These are phyloP conservation scores for Hymenotorrendiella dingleyae DNA, from an alignment of 2,329 filamentous ascomycete species.

Conservation along the genomic window DNA sequence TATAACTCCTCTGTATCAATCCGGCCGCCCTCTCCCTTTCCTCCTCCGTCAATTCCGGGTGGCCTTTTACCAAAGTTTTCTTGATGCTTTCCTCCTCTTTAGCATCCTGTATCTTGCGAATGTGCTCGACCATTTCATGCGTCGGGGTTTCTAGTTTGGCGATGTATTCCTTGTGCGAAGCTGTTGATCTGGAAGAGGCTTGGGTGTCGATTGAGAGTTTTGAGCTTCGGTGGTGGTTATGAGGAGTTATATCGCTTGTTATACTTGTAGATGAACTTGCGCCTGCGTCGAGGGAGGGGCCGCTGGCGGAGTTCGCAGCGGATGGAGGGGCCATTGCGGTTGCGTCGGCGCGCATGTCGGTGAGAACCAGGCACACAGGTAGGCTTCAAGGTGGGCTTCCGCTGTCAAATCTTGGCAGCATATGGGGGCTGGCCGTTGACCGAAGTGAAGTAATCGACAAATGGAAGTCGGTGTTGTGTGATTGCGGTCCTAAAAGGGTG, in stretches of 20 bases:
- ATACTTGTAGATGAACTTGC: background rate
- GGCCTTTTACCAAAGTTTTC: slow-evolving; percentile 28
- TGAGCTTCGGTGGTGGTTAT: slow-evolving; percentile 1
- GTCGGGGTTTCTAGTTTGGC: slow-evolving; percentile 24
- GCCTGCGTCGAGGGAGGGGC: background rate
- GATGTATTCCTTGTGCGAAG: slow-evolving; percentile 28
- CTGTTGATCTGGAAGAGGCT: slow-evolving; percentile 9
- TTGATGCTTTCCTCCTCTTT: slow-evolving; percentile 26
- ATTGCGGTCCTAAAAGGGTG: no score
- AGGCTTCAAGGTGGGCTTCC: no score
- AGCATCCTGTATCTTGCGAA: slow-evolving; percentile 42
- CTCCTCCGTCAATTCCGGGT: slow-evolving; percentile 32
- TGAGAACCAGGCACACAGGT: no score
- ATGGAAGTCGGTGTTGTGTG: no score
- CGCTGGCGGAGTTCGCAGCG: no score
- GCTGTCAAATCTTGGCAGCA: no score
- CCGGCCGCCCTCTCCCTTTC: slow-evolving; percentile 45
- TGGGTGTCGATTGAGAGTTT: slow-evolving; percentile 19
- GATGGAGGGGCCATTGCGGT: no score
- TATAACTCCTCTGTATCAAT: slow-evolving; percentile 65
- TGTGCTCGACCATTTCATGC: slow-evolving; percentile 40
- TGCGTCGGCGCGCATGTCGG: no score
- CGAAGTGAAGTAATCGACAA: no score
- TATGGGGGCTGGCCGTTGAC: no score
- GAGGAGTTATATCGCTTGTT: slow-evolving; percentile 1